Evolutionary conservation across 352 stramenopile species (phyloP).

Genomic region (Globisporangium alternatum): DNA sequence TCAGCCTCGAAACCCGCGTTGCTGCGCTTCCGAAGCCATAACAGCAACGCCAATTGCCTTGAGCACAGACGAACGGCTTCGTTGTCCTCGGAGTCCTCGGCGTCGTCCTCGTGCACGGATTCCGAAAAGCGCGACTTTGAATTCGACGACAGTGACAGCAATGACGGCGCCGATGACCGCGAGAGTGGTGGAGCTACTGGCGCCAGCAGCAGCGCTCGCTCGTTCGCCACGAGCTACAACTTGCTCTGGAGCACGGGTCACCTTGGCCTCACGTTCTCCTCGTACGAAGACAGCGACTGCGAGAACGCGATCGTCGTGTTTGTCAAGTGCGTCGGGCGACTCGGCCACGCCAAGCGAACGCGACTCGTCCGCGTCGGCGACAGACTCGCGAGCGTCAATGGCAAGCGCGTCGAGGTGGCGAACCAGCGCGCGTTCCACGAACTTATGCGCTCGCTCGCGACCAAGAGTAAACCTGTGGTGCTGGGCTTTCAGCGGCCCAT

Average conservation of each 20-base stretch:
- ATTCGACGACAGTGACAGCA: slow-evolving; percentile 9
- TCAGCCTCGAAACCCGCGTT: slow-evolving; percentile 33
- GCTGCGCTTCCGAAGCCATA: slow-evolving; percentile 28
- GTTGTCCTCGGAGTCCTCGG: slow-evolving; percentile 8
- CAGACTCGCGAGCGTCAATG: slow-evolving; percentile 38
- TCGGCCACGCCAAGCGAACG: slow-evolving; percentile 29
- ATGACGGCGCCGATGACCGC: slow-evolving; percentile 17
- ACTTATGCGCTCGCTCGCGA: slow-evolving; percentile 31
- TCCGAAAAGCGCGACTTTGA: not conserved
- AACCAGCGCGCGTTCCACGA: slow-evolving; percentile 33
- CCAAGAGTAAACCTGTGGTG: slow-evolving; percentile 30
- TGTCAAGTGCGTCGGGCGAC: slow-evolving; percentile 33
- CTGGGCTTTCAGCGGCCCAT: slow-evolving; percentile 40
- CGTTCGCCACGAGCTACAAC: slow-evolving; percentile 26
- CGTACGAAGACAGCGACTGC: slow-evolving; percentile 33
- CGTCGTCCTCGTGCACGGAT: not conserved
- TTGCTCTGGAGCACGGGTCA: slow-evolving; percentile 37
- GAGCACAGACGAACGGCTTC: slow-evolving; percentile 14
- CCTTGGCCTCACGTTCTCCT: slow-evolving; percentile 44
- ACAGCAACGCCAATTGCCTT: slow-evolving; percentile 3
- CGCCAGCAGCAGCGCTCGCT: not conserved
- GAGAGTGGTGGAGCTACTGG: not conserved
- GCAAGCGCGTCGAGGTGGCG: slow-evolving; percentile 21
- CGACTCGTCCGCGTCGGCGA: slow-evolving; percentile 39
- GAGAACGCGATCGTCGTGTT: slow-evolving; percentile 35